A percentile compares a stretch with the other conserved stretches of the same genome.
Conservation (phyloP, 345 rosid genomes). For the Camelina sativa region DNA sequence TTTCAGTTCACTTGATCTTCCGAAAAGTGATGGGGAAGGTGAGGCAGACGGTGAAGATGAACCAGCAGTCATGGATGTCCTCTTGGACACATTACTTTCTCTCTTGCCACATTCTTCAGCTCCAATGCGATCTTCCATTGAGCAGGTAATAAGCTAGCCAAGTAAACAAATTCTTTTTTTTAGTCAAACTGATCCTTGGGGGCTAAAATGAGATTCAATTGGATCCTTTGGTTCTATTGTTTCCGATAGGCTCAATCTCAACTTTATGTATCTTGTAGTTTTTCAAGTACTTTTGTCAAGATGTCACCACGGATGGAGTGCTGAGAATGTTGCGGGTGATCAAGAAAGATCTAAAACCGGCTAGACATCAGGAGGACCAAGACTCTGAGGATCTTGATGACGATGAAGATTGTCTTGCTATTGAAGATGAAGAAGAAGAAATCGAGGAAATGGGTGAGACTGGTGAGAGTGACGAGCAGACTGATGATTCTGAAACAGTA, state of each 20-base stretch:
- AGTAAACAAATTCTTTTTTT: not conserved
- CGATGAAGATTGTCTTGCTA: slow-evolving; percentile 73
- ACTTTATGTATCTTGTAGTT: slow-evolving; percentile 54
- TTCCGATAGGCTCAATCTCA: slow-evolving; percentile 17
- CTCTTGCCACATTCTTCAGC: slow-evolving; percentile 92
- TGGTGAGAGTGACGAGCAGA: slow-evolving; percentile 74
- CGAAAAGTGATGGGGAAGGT: slow-evolving; percentile 62
- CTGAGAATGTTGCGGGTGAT: slow-evolving; percentile 84
- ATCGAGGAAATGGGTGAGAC: slow-evolving; percentile 73
- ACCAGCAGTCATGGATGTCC: slow-evolving; percentile 87
- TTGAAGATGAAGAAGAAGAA: slow-evolving; percentile 93
- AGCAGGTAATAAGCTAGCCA: slow-evolving; percentile 63
- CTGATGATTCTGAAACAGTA: slow-evolving; percentile 77
- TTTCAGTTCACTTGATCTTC: slow-evolving; percentile 61
- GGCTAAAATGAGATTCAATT: slow-evolving; percentile 9
- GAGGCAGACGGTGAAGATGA: slow-evolving; percentile 58
- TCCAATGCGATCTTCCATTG: slow-evolving; percentile 82
- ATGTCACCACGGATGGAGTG: slow-evolving; percentile 78
- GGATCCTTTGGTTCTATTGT: not conserved
- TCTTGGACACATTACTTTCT: slow-evolving; percentile 85
- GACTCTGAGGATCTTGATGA: slow-evolving; percentile 66
- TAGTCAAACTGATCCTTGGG: slow-evolving; percentile 2
- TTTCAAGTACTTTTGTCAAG: slow-evolving; percentile 77
- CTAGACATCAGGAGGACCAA: slow-evolving; percentile 65
- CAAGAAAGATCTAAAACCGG: slow-evolving; percentile 88